Base-by-base conservation (phyloP, 2,329 filamentous ascomycete species). In the Verticillium zaregamsianum region DNA sequence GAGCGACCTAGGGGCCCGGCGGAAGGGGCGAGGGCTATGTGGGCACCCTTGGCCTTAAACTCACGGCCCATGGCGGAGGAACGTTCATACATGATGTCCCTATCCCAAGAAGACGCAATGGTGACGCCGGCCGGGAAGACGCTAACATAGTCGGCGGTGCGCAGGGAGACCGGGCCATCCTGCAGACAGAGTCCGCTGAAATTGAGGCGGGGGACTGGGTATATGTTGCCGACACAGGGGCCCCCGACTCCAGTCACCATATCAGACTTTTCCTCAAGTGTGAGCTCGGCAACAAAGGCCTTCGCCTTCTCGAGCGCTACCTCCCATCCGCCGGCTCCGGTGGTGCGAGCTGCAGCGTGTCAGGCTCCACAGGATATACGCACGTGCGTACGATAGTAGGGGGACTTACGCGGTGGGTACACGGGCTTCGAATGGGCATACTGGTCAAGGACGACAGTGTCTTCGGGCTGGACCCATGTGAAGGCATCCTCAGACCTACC, bases 91-190 rank as follows among this genome's bases (percentile, higher is more conserved):
- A 90, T 86, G 45, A 93, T 79, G 25, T 81, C 75, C 58, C 85
- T 84, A 69, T 90, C 88, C 84, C 88, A 94, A 2, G 90, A 90
- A 0, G 90, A 88, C 8, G 88, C 91, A 11, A 88, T 82, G 61
- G 88, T 91, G 63, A 91, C 79, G 58, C 89, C 90, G 1, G 89
- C 86, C 0, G 90, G 85, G 72, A 92, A 93, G 0, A 86, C 88
- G 57, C 87, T 33, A 6, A n/a, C 54, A 4, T 35, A 15, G 14
- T 33, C 28, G 88, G 67, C 85, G 6, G n/a, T 20, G 17, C 40
- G 17, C 17, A 49, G 17, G 20, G 85, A 68, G 86, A 86, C 71
- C 91, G 89, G 65, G 84, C 75, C 78, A 59, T 81, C 79, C n/a
- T 70, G 72, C 1, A 80, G 68, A 58, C 79, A 81, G 66, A 81